Conservation (phyloP, 2,329 filamentous ascomycete species). For the Cercospora brassicicola region DNA sequence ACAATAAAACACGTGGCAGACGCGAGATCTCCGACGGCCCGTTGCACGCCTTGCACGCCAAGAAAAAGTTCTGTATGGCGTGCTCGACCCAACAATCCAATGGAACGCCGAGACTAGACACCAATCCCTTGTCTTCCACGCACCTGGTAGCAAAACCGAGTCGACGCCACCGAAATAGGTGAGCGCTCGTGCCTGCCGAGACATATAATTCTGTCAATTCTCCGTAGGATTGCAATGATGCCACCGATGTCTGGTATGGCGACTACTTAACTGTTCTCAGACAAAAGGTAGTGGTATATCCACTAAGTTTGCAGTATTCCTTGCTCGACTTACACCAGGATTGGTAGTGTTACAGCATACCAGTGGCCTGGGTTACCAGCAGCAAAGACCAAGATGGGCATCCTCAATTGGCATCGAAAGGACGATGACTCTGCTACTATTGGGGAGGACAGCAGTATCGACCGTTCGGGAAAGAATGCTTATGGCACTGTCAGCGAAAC, state of each 20-base stretch:
- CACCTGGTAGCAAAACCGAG: neutral
- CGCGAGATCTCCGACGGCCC: neutral
- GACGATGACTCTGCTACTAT: neutral
- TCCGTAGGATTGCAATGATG: constrained; percentile 6
- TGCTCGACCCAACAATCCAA: constrained; percentile 15
- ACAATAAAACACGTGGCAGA: neutral
- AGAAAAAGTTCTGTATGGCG: constrained; percentile 11
- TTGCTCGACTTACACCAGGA: neutral
- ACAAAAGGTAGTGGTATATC: neutral
- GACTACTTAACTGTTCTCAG: neutral
- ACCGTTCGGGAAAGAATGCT: neutral
- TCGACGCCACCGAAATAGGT: constrained; percentile 1
- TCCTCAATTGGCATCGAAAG: constrained; percentile 12
- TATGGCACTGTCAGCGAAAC: constrained; percentile 7
- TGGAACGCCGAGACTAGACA: constrained; percentile 5
- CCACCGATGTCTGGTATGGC: constrained; percentile 19
- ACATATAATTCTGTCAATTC: constrained; percentile 21
- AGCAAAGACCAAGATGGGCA: neutral
- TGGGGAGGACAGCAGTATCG: constrained; percentile 8
- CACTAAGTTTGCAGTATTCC: neutral
- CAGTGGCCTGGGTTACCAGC: no score
- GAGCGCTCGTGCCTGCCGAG: neutral
- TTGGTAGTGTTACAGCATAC: neutral
- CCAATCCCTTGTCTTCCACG: neutral
- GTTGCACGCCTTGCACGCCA: neutral